phyloP scores from a whole-genome alignment of 2,329 filamentous ascomycete genomes.

The Diplocarpon mali region DNA sequence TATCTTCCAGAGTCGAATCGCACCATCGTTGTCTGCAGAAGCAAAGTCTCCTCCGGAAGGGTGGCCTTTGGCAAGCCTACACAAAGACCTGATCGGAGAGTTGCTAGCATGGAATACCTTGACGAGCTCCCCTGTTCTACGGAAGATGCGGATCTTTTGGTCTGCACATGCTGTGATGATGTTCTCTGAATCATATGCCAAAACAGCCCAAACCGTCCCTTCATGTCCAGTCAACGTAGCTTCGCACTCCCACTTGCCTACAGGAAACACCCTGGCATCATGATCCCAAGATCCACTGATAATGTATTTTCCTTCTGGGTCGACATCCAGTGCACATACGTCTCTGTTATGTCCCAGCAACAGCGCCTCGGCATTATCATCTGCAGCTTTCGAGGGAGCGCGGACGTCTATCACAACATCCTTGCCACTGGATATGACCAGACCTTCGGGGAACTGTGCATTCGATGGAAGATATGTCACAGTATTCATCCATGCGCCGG shows the following conservation, averaged over 20 bases:
- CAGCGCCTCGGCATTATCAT: constrained; percentile 74
- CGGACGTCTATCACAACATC: constrained; percentile 90
- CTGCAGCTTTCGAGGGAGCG: constrained; percentile 51
- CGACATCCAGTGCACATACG: constrained; percentile 76
- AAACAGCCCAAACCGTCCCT: constrained; percentile 81
- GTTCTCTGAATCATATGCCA: constrained; percentile 68
- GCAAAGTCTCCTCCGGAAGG: constrained; percentile 84
- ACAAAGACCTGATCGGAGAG: constrained; percentile 82
- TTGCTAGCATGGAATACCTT: constrained; percentile 58
- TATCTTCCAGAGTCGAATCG: constrained; percentile 78
- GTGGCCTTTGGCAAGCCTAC: constrained; percentile 64
- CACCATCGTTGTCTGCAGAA: constrained; percentile 84
- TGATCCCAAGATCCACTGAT: constrained; percentile 93
- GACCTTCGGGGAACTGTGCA: constrained; percentile 55
- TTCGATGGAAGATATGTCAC: constrained; percentile 66
- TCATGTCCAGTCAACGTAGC: constrained; percentile 64
- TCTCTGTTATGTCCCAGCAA: constrained; percentile 81
- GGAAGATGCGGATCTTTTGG: constrained; percentile 76
- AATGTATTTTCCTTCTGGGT: constrained; percentile 58
- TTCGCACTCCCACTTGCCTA: constrained; percentile 76
- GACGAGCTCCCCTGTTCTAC: constrained; percentile 50
- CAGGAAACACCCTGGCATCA: constrained; percentile 74
- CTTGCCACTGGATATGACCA: constrained; percentile 79
- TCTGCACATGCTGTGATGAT: constrained; percentile 91
- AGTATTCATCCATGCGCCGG: constrained; percentile 79